Conservation (phyloP, 495 filamentous ascomycete species). For the Neurospora sp. region DNA sequence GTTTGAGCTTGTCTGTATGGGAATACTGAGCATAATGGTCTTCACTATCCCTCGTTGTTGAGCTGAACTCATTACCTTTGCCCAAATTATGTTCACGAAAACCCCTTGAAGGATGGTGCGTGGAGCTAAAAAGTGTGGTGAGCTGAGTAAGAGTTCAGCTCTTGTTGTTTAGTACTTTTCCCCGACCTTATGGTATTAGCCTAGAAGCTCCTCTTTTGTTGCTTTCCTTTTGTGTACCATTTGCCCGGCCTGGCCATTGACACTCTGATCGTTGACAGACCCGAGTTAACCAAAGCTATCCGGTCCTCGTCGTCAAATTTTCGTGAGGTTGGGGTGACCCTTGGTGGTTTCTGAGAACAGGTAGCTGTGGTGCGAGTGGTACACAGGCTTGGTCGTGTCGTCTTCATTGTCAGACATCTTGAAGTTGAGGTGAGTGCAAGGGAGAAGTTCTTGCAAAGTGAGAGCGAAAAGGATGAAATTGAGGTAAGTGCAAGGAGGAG, state of each 20-base stretch:
- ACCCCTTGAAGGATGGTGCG: not conserved
- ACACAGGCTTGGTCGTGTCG: not conserved
- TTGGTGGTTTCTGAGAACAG: not conserved
- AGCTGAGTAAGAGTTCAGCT: not conserved
- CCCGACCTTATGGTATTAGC: not conserved
- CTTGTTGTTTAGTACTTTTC: not conserved
- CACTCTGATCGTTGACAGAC: not conserved
- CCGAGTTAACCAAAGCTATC: not conserved
- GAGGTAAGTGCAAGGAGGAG: too few relatives aligned
- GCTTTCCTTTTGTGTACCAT: not conserved
- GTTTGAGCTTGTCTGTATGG: not conserved
- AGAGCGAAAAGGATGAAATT: too few relatives aligned
- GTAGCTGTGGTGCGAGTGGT: not conserved
- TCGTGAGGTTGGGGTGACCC: not conserved
- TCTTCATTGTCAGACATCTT: not conserved
- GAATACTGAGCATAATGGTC: not conserved
- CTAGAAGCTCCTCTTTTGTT: not conserved
- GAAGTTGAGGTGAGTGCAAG: not conserved
- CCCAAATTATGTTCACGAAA: too few relatives aligned
- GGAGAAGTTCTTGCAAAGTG: not conserved
- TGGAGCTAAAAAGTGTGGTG: not conserved
- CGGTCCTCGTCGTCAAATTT: not conserved
- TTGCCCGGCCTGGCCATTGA: not conserved
- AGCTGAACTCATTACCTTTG: too few relatives aligned
- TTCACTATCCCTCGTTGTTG: not conserved